Conservation (phyloP, 2,329 filamentous ascomycete genomes). For the Blumeria graminis region DNA sequence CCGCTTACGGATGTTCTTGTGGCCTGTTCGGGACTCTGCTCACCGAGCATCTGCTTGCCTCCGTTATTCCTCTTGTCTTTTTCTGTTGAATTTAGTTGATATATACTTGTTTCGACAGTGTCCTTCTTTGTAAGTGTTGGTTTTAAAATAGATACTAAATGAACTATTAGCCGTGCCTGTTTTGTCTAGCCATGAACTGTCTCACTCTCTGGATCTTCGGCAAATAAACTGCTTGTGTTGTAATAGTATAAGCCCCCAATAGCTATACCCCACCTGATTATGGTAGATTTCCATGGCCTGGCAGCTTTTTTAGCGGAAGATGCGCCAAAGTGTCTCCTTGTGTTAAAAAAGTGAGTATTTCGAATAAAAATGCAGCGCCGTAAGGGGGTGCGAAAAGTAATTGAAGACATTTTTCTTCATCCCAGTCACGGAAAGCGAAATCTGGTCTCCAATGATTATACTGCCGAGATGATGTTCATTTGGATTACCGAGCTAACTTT, state of each 20-base stretch:
- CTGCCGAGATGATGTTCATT: no score
- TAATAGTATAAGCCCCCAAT: slow-evolving; percentile 72
- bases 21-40: slow-evolving; percentile 7
- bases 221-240: slow-evolving; percentile 70
- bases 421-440: no score
- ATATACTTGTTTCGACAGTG: slow-evolving; percentile 25
- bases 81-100: slow-evolving; percentile 42
- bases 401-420: slow-evolving; percentile 10
- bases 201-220: slow-evolving; percentile 53
- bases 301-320: slow-evolving; percentile 36
- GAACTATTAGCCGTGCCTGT: slow-evolving; percentile 6
- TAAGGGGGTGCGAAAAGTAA: slow-evolving; percentile 9
- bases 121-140: slow-evolving; percentile 7
- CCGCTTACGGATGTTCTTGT: neutral
- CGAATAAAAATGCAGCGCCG: slow-evolving; percentile 7
- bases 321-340: slow-evolving; percentile 27
- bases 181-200: neutral
- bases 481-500: no score
- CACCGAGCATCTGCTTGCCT: slow-evolving; percentile 10
- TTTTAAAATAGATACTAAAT: slow-evolving; percentile 13
- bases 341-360: slow-evolving; percentile 10
- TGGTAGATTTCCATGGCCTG: slow-evolving; percentile 60
- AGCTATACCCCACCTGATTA: slow-evolving; percentile 51
- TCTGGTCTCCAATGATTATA: no score
- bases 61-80: slow-evolving; percentile 30